phyloP scores from a whole-genome alignment of 441 rosid species.

The Flueggea neowawraea region DNA sequence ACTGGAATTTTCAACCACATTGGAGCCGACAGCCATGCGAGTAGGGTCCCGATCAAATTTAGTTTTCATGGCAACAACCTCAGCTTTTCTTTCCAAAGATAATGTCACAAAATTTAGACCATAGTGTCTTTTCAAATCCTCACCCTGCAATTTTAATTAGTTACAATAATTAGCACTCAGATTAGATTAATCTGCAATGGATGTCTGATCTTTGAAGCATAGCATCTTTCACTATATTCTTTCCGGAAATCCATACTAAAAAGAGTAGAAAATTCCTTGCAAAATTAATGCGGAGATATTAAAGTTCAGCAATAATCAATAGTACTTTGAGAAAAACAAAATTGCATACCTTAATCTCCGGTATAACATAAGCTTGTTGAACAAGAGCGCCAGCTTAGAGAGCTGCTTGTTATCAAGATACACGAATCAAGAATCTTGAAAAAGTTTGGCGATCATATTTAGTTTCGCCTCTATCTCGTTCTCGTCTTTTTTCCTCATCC shows the following conservation, averaged over 20 bases:
- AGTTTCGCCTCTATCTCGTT: too few relatives aligned
- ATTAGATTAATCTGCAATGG: not conserved
- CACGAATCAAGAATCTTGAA: slow-evolving; percentile 41
- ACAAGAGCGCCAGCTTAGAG: slow-evolving; percentile 79
- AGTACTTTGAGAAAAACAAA: not conserved
- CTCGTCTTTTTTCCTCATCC: too few relatives aligned
- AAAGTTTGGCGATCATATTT: slow-evolving; percentile 27
- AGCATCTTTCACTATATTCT: not conserved
- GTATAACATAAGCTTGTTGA: slow-evolving; percentile 85
- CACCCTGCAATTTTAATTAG: slow-evolving; percentile 31
- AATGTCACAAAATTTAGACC: slow-evolving; percentile 70
- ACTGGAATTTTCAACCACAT: slow-evolving; percentile 12
- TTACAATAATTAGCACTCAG: slow-evolving; percentile 1
- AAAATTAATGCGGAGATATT: too few relatives aligned
- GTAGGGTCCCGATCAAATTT: slow-evolving; percentile 53
- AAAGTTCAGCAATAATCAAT: too few relatives aligned
- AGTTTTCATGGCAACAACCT: slow-evolving; percentile 46
- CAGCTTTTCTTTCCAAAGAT: slow-evolving; percentile 74
- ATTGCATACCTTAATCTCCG: slow-evolving; percentile 44
- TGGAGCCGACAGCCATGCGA: slow-evolving; percentile 12
- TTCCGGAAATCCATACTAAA: not conserved
- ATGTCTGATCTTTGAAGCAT: too few relatives aligned
- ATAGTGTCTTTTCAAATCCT: slow-evolving; percentile 48
- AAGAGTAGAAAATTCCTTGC: too few relatives aligned
- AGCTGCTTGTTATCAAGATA: slow-evolving; percentile 55